Percentiles rank a stretch among this genome's conserved stretches.
phyloP scores from a whole-genome alignment of 257 asterid genomes.

The Penstemon davidsonii region DNA sequence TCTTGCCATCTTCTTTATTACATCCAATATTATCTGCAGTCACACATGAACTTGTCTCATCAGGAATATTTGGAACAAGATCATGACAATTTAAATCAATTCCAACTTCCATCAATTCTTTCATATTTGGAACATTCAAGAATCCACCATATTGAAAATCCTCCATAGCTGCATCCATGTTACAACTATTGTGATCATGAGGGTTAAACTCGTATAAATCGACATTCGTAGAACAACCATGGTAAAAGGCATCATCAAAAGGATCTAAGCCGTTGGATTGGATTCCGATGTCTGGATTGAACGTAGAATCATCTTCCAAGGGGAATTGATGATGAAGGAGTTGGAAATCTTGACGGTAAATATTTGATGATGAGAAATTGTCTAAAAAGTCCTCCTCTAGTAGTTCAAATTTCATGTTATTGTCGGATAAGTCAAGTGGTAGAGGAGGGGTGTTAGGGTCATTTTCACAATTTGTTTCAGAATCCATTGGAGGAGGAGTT shows the following conservation, averaged over 20 bases:
- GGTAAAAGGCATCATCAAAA: slow-evolving; percentile 33
- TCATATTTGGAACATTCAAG: slow-evolving; percentile 29
- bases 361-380: slow-evolving; percentile 38
- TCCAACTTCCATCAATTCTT: slow-evolving; percentile 32
- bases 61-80: slow-evolving; percentile 34
- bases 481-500: slow-evolving; percentile 34
- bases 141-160: slow-evolving; percentile 23
- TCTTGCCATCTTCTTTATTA: slow-evolving; percentile 22
- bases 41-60: slow-evolving; percentile 59
- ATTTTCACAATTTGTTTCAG: slow-evolving; percentile 18
- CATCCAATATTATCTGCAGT: slow-evolving; percentile 41
- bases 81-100: slow-evolving; percentile 25
- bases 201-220: slow-evolving; percentile 39
- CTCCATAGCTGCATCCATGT: no score
- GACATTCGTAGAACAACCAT: slow-evolving; percentile 30
- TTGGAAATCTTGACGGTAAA: slow-evolving; percentile 56
- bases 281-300: slow-evolving; percentile 35
- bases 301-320: slow-evolving; percentile 26
- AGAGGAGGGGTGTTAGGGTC: slow-evolving; percentile 30
- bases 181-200: slow-evolving; percentile 34
- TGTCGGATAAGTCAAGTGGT: slow-evolving; percentile 29
- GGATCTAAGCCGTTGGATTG: slow-evolving; percentile 39
- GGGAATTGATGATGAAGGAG: slow-evolving; percentile 47
- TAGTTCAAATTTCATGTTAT: slow-evolving; percentile 41
- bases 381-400: slow-evolving; percentile 39